Percentiles rank a stretch among this genome's conserved stretches.
Evolutionary conservation across 768 basidiomycete species (phyloP).

Genomic region (Tylopilus felleus): DNA sequence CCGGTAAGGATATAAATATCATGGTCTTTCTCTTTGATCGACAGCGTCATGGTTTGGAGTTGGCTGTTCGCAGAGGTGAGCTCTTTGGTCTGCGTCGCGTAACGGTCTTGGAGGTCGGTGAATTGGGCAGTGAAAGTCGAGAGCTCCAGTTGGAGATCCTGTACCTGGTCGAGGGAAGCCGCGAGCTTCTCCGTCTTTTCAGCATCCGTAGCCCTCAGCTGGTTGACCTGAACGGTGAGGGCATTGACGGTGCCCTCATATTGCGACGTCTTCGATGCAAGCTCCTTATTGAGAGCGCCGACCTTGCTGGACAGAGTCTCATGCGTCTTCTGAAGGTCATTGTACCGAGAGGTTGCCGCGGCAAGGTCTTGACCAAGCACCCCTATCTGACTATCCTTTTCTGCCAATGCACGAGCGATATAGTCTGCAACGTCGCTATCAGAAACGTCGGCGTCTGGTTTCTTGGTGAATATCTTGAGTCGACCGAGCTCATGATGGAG

Average conservation of each 20-base stretch:
- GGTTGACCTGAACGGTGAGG: slow-evolving; percentile 1
- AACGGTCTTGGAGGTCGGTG: neutral
- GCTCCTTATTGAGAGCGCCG: neutral
- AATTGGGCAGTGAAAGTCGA: neutral
- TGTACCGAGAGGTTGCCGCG: neutral
- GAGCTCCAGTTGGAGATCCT: neutral
- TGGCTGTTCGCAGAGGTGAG: neutral
- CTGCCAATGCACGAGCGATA: neutral
- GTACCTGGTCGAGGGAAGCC: neutral
- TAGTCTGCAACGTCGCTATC: neutral
- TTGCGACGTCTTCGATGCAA: slow-evolving; percentile 3
- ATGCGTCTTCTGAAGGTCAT: slow-evolving; percentile 3
- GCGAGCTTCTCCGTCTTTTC: neutral
- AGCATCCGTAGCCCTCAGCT: neutral
- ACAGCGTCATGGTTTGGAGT: neutral
- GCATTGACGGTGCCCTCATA: neutral
- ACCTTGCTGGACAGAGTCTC: neutral
- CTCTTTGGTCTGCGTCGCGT: slow-evolving; percentile 2
- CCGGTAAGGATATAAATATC: neutral
- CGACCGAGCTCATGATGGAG: neutral
- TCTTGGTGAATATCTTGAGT: neutral
- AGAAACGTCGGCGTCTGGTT: neutral
- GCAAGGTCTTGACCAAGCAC: slow-evolving; percentile 4
- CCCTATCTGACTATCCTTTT: neutral
- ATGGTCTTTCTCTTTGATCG: neutral